phyloP scores from a whole-genome alignment of 495 filamentous ascomycete genomes.

The Pseudotulostoma volvatum region DNA sequence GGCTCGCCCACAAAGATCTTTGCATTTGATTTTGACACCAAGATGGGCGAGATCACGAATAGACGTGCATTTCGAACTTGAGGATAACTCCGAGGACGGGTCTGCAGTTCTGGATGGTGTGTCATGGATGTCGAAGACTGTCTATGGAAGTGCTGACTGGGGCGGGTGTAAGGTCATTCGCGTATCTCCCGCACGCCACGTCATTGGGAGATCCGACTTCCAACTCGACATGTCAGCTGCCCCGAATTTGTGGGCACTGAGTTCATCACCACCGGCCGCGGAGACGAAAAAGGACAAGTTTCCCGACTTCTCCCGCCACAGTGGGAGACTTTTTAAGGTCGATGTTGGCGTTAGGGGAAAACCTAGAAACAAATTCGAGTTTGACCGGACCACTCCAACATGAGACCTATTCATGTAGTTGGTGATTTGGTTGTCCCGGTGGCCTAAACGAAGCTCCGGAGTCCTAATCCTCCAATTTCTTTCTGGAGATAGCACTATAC shows the following conservation, averaged over 20 bases:
- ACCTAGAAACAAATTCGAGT: conserved; percentile 40
- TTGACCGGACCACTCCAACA: too few relatives aligned
- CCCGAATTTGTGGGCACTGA: conserved; percentile 57
- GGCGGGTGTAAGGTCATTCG: conserved; percentile 52
- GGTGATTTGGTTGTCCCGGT: too few relatives aligned
- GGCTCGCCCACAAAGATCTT: conserved; percentile 58
- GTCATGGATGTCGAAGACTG: conserved; percentile 55
- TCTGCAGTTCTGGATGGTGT: conserved; percentile 51
- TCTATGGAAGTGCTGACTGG: conserved; percentile 65
- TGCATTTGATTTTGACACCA: conserved; percentile 56
- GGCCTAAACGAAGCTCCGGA: too few relatives aligned
- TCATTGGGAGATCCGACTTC: conserved; percentile 51
- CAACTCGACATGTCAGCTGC: conserved; percentile 56
- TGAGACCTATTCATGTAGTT: too few relatives aligned
- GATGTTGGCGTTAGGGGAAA: conserved; percentile 49
- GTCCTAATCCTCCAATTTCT: too few relatives aligned
- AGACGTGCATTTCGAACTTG: conserved; percentile 38
- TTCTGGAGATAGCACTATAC: too few relatives aligned
- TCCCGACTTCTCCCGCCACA: conserved; percentile 41
- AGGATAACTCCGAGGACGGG: too few relatives aligned
- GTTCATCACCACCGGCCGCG: conserved; percentile 56
- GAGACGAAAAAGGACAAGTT: conserved; percentile 36
- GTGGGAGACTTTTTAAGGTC: conserved; percentile 50
- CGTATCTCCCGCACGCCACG: conserved; percentile 44
- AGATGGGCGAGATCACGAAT: conserved; percentile 47